Evolutionary conservation across 176 grass and related monocot genomes (phyloP).

Genomic region (Paspalum vaginatum): DNA sequence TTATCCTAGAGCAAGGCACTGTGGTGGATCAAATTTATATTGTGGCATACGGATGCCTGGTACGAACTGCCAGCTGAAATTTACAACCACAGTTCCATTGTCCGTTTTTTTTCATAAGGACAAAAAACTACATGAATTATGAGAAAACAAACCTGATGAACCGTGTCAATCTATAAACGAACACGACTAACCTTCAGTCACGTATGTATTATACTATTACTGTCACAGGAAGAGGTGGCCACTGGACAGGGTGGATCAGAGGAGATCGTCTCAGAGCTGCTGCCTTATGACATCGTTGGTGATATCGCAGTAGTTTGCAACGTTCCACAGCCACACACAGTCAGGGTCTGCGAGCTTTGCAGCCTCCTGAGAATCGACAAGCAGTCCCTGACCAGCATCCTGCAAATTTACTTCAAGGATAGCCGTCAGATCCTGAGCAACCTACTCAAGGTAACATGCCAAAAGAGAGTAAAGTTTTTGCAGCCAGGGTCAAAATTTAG

Average conservation of each 20-base stretch:
- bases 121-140: background rate
- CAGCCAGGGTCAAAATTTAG: background rate
- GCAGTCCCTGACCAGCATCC: conserved; percentile 69
- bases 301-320: conserved; percentile 74
- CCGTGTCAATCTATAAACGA: background rate
- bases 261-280: conserved; percentile 59
- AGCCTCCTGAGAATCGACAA: conserved; percentile 81
- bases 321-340: conserved; percentile 65
- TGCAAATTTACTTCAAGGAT: conserved; percentile 85
- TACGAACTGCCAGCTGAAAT: conserved; percentile 32
- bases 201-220: background rate
- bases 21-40: conserved; percentile 65
- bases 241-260: conserved; percentile 53
- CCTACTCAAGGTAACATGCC: conserved; percentile 62
- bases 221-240: conserved; percentile 57
- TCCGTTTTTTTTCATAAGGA: background rate
- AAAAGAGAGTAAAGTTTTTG: background rate
- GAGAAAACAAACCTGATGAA: background rate
- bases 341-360: conserved; percentile 77
- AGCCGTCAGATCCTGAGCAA: conserved; percentile 73
- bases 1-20: conserved; percentile 56
- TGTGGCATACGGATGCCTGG: conserved; percentile 73
- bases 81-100: too few relatives aligned
- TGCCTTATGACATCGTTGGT: conserved; percentile 69
- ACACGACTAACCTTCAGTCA: background rate